Conservation (phyloP, 2,329 filamentous ascomycete species). For the Aspergillus tanneri region DNA sequence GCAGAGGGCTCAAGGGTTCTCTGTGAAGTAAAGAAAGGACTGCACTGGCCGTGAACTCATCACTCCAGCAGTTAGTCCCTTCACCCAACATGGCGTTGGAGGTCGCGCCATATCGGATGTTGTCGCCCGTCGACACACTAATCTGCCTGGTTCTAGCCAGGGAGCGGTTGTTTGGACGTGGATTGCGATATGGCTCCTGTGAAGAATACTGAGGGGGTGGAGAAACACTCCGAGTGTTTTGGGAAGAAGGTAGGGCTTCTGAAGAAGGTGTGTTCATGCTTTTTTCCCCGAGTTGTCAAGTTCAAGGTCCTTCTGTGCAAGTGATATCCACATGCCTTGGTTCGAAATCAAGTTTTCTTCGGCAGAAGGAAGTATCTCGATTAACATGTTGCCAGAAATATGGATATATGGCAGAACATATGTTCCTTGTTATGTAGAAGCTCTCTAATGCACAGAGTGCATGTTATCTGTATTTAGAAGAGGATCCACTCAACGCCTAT, state of each 20-base stretch:
- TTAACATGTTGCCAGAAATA: not conserved
- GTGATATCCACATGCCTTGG: too few species aligned
- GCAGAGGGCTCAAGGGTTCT: slow-evolving; percentile 10
- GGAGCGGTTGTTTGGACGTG: not conserved
- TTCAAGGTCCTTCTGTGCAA: not conserved
- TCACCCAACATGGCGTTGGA: slow-evolving; percentile 1
- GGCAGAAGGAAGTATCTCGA: not conserved
- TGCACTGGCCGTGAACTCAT: slow-evolving; percentile 17
- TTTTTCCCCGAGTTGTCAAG: not conserved
- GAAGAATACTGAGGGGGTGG: not conserved
- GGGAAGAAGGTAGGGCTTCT: not conserved
- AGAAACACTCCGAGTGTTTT: not conserved
- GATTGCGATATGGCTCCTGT: not conserved
- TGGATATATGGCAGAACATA: too few species aligned
- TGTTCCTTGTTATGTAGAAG: not conserved
- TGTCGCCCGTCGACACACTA: not conserved
- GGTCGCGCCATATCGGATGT: not conserved
- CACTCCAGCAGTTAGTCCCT: slow-evolving; percentile 16
- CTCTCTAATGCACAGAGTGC: not conserved
- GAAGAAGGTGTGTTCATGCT: not conserved
- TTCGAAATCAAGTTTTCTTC: not conserved
- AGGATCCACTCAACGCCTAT: not conserved
- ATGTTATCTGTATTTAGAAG: not conserved
- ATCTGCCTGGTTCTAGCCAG: not conserved
- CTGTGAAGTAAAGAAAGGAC: slow-evolving; percentile 20